Evolutionary conservation across 1,284 basidiomycete genomes (phyloP), one percentile per base, ranked within the genome.

Genomic region (Sanghuangporus sanghuang): DNA sequence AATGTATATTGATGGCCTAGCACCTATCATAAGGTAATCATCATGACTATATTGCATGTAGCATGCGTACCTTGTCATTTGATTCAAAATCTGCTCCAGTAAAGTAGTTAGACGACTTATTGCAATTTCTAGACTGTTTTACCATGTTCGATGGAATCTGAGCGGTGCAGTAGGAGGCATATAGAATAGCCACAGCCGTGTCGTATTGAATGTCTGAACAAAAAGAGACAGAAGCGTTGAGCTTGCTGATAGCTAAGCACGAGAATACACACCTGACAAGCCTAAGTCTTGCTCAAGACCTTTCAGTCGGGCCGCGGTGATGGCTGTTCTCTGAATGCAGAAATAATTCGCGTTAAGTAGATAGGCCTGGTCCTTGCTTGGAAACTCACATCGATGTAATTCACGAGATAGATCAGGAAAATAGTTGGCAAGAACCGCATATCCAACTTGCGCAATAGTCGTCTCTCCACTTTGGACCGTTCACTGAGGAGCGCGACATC

Each of bases 111-210:
- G 5, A 23, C 16, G 32, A 54, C 44, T 18, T 6, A 54, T 11
- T 12, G 27, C 27, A 32, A 4, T 32, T 32, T 32, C 27, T 32
- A 32, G 27, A 32, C 27, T 32, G 27, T 8, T 68, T 73, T 62
- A 83, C 85, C 81, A 89, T 87, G 62, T 87, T 87, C 0, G 85
- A 86, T 2, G 85, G 86, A 53, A 88, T 81, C 69, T 87, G 85
- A 7, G 82, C 81, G 0, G 85, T 84, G 50, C 80, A 80, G 64
- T 87, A 86, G 0, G 85, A 83, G 2, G 76, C 85, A 66, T 82
- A 87, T 32, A 87, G 76, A 54, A 86, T 78, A 0, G 85, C 85
- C 11, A 87, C 75, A 9, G 86, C 75, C 0, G 81, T 82, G 11
- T 79, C 77, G 69, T 87, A 87, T 68, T 87, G 80, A n/a, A 86